Conservation (phyloP, 2,329 filamentous ascomycete genomes). For the Arthrobotrys entomopaga region DNA sequence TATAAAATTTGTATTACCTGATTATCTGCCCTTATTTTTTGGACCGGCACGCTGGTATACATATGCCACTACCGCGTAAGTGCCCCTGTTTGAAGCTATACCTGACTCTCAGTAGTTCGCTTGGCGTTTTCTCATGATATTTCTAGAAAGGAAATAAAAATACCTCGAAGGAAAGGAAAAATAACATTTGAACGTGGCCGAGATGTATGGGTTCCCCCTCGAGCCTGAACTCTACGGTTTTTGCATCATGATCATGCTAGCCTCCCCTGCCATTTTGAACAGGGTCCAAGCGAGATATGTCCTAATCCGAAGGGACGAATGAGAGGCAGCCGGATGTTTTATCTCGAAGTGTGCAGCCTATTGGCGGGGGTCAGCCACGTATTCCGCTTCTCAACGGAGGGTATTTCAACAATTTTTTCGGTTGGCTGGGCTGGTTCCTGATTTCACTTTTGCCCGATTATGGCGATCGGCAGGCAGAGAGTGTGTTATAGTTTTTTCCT, state of each 20-base stretch:
- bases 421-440: conserved; percentile 20
- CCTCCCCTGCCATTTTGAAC: conserved; percentile 22
- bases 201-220: background rate
- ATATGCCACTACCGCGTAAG: conserved; percentile 35
- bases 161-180: conserved; percentile 5
- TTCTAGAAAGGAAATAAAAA: conserved; percentile 22
- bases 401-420: conserved; percentile 23
- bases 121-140: conserved; percentile 7
- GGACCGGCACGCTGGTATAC: conserved; percentile 15
- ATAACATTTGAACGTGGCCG: background rate
- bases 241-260: conserved; percentile 4
- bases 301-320: conserved; percentile 32
- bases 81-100: conserved; percentile 35
- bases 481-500: background rate
- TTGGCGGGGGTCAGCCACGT: conserved; percentile 33
- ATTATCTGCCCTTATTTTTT: background rate
- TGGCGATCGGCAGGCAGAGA: background rate
- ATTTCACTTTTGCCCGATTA: conserved; percentile 5
- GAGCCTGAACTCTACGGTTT: background rate
- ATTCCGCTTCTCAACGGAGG: conserved; percentile 18
- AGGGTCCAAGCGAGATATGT: conserved; percentile 27
- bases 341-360: conserved; percentile 28
- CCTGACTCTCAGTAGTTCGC: conserved; percentile 17
- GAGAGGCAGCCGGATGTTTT: conserved; percentile 34
- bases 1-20: background rate